Evolutionary conservation across 2,329 filamentous ascomycete species (phyloP).

Genomic region (Ophiostoma quercus): DNA sequence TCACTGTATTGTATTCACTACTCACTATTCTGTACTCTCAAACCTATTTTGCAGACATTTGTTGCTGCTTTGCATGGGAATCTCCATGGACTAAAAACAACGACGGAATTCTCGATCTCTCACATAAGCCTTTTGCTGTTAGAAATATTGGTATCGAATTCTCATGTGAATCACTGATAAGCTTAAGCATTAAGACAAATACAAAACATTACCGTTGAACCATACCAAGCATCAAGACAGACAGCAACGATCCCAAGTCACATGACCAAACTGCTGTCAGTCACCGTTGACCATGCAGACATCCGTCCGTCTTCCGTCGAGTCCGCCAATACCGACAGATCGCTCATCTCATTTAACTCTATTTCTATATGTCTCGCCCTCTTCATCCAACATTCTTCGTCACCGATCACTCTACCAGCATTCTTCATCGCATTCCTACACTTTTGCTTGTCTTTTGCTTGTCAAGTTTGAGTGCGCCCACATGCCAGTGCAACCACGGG

Average conservation of each 20-base stretch:
- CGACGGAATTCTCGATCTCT: background rate
- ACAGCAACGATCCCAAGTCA: background rate
- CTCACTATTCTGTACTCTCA: background rate
- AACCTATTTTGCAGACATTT: background rate
- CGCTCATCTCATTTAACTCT: background rate
- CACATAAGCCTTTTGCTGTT: too few relatives aligned
- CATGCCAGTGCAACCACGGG: background rate
- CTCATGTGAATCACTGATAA: background rate
- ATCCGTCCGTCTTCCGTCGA: background rate
- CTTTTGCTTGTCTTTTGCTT: too few relatives aligned
- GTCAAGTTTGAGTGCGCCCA: background rate
- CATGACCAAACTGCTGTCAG: background rate
- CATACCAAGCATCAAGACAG: background rate
- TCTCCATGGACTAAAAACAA: background rate
- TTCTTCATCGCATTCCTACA: background rate
- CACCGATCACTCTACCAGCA: background rate
- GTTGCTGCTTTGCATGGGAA: background rate
- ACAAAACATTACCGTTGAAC: background rate
- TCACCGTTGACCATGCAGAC: background rate
- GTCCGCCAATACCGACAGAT: constrained; percentile 6
- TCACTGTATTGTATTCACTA: background rate
- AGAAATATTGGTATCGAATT: background rate
- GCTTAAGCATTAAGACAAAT: background rate
- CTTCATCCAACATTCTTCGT: background rate
- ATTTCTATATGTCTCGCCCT: background rate